Conservation (phyloP, 2,329 filamentous ascomycete genomes). For the Xenosphaeropsis pyriputrescens region DNA sequence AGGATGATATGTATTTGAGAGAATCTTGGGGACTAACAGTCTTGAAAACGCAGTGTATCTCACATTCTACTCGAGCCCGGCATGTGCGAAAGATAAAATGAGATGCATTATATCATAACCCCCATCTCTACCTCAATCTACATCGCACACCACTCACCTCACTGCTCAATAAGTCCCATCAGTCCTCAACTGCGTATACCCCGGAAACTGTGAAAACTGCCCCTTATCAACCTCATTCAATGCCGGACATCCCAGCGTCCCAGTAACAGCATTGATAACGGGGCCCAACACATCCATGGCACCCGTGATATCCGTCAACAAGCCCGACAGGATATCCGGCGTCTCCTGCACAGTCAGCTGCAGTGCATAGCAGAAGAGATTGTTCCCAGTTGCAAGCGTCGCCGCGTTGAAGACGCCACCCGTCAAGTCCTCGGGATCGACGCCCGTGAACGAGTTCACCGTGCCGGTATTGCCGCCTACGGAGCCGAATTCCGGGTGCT, state of each 20-base stretch:
- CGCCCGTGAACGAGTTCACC: constrained; percentile 32
- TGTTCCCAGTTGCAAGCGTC: constrained; percentile 30
- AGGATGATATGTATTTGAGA: too few relatives aligned
- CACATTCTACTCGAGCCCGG: too few relatives aligned
- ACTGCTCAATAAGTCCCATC: neutral
- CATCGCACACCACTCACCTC: too few relatives aligned
- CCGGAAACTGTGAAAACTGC: constrained; percentile 12
- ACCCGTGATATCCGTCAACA: constrained; percentile 19
- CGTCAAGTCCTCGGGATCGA: constrained; percentile 26
- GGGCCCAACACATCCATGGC: constrained; percentile 18
- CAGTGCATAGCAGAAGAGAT: constrained; percentile 27
- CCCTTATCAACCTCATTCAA: constrained; percentile 7
- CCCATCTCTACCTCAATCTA: too few relatives aligned
- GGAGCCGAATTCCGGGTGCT: neutral
- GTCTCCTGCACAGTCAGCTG: constrained; percentile 23
- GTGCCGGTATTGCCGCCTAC: constrained; percentile 35
- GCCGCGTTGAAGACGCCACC: constrained; percentile 26
- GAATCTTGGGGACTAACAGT: too few relatives aligned
- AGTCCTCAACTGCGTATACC: neutral
- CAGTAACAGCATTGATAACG: constrained; percentile 12
- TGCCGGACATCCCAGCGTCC: constrained; percentile 8
- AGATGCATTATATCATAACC: too few relatives aligned
- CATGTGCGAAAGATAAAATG: too few relatives aligned
- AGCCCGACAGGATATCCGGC: constrained; percentile 24
- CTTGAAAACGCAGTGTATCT: too few relatives aligned